A percentile compares a stretch with the other conserved stretches of the same genome.
These are phyloP conservation scores for Oldenlandia corymbosa DNA, from an alignment of 257 asterid genomes.

Conservation along the genomic window DNA sequence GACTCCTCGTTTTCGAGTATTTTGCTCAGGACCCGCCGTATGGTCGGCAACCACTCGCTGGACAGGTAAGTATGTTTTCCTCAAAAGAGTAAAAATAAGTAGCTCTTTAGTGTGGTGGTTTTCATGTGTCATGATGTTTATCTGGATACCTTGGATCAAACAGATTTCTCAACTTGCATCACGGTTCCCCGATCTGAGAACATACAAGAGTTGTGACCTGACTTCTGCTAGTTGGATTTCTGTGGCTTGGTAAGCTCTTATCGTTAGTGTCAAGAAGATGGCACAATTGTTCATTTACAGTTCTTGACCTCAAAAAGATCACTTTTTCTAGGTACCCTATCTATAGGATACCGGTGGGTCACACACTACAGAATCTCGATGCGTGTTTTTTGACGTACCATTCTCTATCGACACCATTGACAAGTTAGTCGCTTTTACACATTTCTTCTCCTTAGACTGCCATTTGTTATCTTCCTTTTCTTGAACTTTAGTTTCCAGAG, in stretches of 20 bases:
- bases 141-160: conserved; percentile 15
- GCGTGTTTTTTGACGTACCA: conserved; percentile 91
- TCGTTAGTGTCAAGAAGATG: not conserved
- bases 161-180: conserved; percentile 75
- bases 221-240: conserved; percentile 85
- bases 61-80: conserved; percentile 51
- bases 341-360: conserved; percentile 87
- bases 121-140: not conserved
- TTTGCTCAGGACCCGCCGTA: conserved; percentile 71
- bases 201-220: conserved; percentile 75
- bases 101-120: not conserved
- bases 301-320: not conserved
- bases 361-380: conserved; percentile 81
- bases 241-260: conserved; percentile 71
- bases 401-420: conserved; percentile 61
- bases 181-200: conserved; percentile 57
- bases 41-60: conserved; percentile 86
- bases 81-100: conserved; percentile 3
- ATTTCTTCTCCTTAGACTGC: not conserved
- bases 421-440: conserved; percentile 36
- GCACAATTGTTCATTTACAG: not conserved
- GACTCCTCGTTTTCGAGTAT: conserved; percentile 61
- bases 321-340: conserved; percentile 73
- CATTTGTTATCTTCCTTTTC: not conserved
- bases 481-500: not conserved